Base-by-base conservation (phyloP, 2,329 filamentous ascomycete genomes). In the Penicillium sp. region DNA sequence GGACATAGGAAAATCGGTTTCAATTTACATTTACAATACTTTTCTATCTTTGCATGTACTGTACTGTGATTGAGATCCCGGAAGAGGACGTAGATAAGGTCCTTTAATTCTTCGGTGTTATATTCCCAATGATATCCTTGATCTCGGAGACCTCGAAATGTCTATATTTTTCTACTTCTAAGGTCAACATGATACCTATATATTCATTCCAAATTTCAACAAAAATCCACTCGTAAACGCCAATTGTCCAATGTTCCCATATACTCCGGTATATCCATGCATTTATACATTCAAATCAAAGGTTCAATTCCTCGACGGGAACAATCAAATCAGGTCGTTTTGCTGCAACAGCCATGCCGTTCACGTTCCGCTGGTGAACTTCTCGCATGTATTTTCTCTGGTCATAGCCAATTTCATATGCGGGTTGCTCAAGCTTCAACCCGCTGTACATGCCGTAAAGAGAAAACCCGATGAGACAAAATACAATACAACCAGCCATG, bases 361-460 rank as follows among this genome's bases (percentile, higher is more conserved):
- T 60, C 11, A 71, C 5, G 37, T 65, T 66, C 9, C 63, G 61
- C 11, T 65, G 55, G 8, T 69, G 64, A 13, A 67, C 24, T 44
- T 66, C 57, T 2, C 68, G 65, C 70, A 73, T 71, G 45, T 73
- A 73, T 50, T 59, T 61, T 8, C 57, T 51, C 53, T 73, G 70
- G 19, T 71, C 67, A 13, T 55, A 39, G 13, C 61, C 11, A 22
- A 64, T 22, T 0, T 71, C 69, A 4, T 44, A 43, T 21, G 46
- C 4, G 4, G 39, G 24, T 3, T 35, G 21, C 3, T 57, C 47
- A 1, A 62, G 58, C n/a, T 67, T 62, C 7, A 65, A 39, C 9
- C 53, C 67, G 33, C 70, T 60, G 35, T 60, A 65, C 64, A 67
- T 65, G 0, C 52, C 54, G 41, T 55, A 67, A 14, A 65, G 13